Evolutionary conservation across 78 protist species (phyloP), one percentile per base, ranked within the genome.

Genomic region (Chrysochromulina parva): DNA sequence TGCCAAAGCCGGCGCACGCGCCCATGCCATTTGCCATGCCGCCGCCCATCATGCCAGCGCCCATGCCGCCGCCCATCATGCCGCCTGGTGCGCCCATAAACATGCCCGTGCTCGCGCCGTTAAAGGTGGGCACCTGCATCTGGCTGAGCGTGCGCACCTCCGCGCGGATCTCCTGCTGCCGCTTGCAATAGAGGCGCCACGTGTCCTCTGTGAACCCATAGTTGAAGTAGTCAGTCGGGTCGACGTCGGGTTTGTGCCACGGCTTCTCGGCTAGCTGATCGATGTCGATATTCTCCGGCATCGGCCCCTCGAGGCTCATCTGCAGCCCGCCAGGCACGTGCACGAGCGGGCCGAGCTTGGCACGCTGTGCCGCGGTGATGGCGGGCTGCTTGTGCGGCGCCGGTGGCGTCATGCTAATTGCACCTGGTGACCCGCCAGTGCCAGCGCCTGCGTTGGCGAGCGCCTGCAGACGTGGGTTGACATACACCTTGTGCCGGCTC

Each of bases 221-320:
- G 91, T 94, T 94, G 91, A 94, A 94, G 67, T 86, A 94, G 58
- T 94, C 95, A 3, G 90, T 73, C 10, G 86, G 2, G 58, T 94
- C 90, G 17, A 93, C 95, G 47, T 88, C 93, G 20, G 90, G 58
- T 48, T 13, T 6, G 4, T n/a, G 6, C 96, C 96, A 94, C 54
- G 94, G 93, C 81, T 90, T 89, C 48, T 91, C 94, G 69, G 69
- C 28, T 22, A 62, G 24, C 26, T 5, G 9, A 13, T 69, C 78
- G 50, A 69, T 28, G 50, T 69, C 78, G 50, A 69, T 69, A 50
- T 69, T 69, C 24, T 69, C 78, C 14, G 50, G 52, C 28, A 22
- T 22, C 26, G 17, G 16, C 10, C 13, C 78, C 13, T 24, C 78
- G 20, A 69, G 50, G 78, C 28, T 50, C 78, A 69, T n/a, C 50